phyloP scores from a whole-genome alignment of 768 basidiomycete species.

The Termitomyces sp. region DNA sequence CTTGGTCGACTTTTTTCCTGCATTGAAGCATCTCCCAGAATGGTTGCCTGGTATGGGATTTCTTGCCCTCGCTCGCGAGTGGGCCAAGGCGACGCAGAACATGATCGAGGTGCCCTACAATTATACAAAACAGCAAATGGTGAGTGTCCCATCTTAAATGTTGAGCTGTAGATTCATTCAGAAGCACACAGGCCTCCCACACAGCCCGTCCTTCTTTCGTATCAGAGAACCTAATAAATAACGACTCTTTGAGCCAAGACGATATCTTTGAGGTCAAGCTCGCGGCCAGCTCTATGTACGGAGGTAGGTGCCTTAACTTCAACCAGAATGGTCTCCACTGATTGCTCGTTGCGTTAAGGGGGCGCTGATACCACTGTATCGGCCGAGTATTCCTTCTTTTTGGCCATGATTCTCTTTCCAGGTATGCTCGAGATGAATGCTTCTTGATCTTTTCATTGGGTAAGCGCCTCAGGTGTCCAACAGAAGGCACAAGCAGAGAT shows the following conservation, averaged over 20 bases:
- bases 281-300: constrained; percentile 40
- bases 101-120: constrained; percentile 40
- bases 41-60: constrained; percentile 56
- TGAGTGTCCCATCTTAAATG: constrained; percentile 13
- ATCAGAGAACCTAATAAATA: constrained; percentile 32
- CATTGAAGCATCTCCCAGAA: constrained; percentile 42
- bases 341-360: constrained; percentile 19
- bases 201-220: constrained; percentile 38
- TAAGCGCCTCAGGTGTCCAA: constrained; percentile 34
- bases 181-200: constrained; percentile 30
- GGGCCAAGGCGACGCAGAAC: constrained; percentile 30
- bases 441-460: neutral
- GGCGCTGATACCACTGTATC: constrained; percentile 48
- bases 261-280: constrained; percentile 34
- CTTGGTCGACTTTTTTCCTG: constrained; percentile 36
- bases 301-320: constrained; percentile 23
- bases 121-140: constrained; percentile 42
- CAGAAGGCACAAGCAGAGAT: constrained; percentile 49
- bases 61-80: constrained; percentile 36
- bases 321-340: neutral
- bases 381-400: constrained; percentile 39
- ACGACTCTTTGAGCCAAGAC: constrained; percentile 23
- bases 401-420: constrained; percentile 40
- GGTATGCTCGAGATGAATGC: constrained; percentile 11
- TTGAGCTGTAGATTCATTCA: neutral